A percentile compares a stretch with the other conserved stretches of the same genome.
Conservation (phyloP, 2,329 filamentous ascomycete genomes). For the Trichoderma arundinaceum region DNA sequence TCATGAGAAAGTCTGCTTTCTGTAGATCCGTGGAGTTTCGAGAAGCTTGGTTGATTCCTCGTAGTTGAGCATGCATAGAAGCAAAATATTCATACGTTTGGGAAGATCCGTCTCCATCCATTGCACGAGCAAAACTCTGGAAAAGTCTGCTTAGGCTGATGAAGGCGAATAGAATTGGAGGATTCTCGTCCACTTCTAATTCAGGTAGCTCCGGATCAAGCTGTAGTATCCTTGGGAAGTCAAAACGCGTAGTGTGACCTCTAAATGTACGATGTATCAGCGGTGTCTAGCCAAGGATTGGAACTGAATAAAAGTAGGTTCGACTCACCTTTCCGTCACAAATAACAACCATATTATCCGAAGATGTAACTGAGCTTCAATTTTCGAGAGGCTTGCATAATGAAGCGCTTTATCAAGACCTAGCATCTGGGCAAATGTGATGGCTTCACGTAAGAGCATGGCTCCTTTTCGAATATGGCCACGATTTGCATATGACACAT, state of each 20-base stretch:
- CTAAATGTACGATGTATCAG: neutral
- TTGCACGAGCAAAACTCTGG: conserved; percentile 13
- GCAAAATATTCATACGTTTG: conserved; percentile 22
- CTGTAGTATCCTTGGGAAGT: conserved; percentile 24
- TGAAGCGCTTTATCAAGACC: conserved; percentile 15
- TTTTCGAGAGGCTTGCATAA: conserved; percentile 8
- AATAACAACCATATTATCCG: conserved; percentile 17
- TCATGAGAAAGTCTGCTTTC: conserved; percentile 20
- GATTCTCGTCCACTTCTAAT: conserved; percentile 17
- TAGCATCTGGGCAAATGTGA: conserved; percentile 22
- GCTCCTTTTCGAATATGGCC: conserved; percentile 22
- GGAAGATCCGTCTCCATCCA: conserved; percentile 7
- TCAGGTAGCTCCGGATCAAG: conserved; percentile 22
- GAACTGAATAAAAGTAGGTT: neutral
- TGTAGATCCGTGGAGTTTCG: conserved; percentile 9
- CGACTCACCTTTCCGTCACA: conserved; percentile 19
- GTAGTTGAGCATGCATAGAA: conserved; percentile 15
- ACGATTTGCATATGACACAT: conserved; percentile 21
- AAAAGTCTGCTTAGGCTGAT: conserved; percentile 23
- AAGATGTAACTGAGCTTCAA: conserved; percentile 12
- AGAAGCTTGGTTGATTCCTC: neutral
- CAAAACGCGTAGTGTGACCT: conserved; percentile 20
- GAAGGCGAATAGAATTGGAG: conserved; percentile 15
- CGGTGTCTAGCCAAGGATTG: neutral
- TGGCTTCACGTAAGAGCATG: conserved; percentile 19